These are phyloP conservation scores for Lactarius deliciosus DNA, from an alignment of 768 basidiomycete species.

Conservation along the genomic window DNA sequence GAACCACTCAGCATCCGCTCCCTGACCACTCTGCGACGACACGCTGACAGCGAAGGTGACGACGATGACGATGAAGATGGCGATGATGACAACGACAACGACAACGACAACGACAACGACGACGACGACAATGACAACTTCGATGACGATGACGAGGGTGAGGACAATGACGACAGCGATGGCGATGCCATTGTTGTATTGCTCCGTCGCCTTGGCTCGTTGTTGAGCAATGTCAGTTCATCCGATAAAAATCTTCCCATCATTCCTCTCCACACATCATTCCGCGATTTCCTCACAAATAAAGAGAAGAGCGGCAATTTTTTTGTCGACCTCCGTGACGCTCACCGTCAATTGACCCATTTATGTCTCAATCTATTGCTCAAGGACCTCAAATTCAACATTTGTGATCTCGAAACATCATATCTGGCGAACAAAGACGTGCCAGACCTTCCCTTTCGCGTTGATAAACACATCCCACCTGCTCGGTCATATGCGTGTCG, in stretches of 20 bases:
- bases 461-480: background rate
- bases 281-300: slow-evolving; percentile 2
- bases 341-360: slow-evolving; percentile 5
- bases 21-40: too few species aligned
- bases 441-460: background rate
- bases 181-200: background rate
- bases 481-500: slow-evolving; percentile 4
- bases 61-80: too few species aligned
- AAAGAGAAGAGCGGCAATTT: background rate
- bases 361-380: background rate
- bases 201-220: background rate
- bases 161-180: too few species aligned
- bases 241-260: background rate
- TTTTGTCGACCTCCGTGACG: background rate
- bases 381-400: background rate
- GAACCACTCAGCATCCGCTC: too few species aligned
- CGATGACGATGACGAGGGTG: too few species aligned
- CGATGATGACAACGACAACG: too few species aligned
- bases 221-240: slow-evolving; percentile 6
- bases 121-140: too few species aligned
- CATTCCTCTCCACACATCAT: background rate
- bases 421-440: background rate
- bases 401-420: slow-evolving; percentile 6
- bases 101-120: too few species aligned
- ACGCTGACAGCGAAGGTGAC: too few species aligned